Evolutionary conservation across 1,284 basidiomycete genomes (phyloP).

Genomic region (Ganoderma sinense): DNA sequence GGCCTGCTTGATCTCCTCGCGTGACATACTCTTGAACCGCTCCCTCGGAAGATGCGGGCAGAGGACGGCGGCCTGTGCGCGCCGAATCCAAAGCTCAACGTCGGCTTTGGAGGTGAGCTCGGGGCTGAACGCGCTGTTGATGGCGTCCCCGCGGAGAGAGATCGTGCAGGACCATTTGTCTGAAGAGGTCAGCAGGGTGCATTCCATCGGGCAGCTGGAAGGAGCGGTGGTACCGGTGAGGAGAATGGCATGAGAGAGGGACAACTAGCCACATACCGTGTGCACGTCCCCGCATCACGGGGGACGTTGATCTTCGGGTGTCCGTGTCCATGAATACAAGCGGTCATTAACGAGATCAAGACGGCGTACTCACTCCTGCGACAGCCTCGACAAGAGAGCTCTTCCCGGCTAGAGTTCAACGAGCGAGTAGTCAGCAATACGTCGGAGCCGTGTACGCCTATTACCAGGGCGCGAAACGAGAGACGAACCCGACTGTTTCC

Average conservation of each 20-base stretch:
- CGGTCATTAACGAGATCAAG: too few relatives aligned
- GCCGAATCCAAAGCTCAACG: conserved; percentile 40
- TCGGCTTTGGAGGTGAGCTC: conserved; percentile 28
- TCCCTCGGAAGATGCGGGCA: conserved; percentile 27
- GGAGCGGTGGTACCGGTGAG: neutral
- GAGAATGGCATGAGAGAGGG: neutral
- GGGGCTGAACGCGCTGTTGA: conserved; percentile 31
- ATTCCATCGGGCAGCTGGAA: conserved; percentile 37
- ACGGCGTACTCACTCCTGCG: conserved; percentile 58
- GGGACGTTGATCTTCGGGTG: conserved; percentile 61
- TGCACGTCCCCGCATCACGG: conserved; percentile 65
- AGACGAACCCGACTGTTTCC: conserved; percentile 42
- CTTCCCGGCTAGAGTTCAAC: conserved; percentile 59
- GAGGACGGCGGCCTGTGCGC: conserved; percentile 42
- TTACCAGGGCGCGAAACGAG: neutral
- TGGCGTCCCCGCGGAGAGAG: conserved; percentile 31
- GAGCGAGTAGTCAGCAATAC: too few relatives aligned
- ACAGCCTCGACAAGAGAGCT: conserved; percentile 56
- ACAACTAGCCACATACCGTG: conserved; percentile 45
- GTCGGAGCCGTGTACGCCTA: too few relatives aligned
- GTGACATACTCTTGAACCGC: conserved; percentile 27
- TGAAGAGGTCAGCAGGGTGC: conserved; percentile 27
- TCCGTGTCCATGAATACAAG: neutral
- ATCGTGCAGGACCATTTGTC: conserved; percentile 42
- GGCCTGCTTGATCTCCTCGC: conserved; percentile 28